Evolutionary conservation across 306 rosid genomes (phyloP).

Genomic region (Cicer judaicum): DNA sequence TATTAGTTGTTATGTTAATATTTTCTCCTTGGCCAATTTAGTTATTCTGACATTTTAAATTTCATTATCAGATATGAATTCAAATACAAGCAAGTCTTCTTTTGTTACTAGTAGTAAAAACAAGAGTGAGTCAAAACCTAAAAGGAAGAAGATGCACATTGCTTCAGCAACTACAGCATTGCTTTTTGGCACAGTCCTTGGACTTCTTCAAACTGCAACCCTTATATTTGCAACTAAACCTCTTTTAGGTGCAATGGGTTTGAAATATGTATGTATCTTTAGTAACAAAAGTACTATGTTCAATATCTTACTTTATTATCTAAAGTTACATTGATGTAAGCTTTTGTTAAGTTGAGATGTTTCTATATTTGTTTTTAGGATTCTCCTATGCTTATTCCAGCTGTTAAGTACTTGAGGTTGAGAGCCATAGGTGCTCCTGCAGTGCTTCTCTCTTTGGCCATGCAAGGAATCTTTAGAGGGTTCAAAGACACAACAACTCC

Average conservation of each 20-base stretch:
- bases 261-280: conserved; percentile 68
- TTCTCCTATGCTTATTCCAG: conserved; percentile 83
- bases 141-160: conserved; percentile 59
- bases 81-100: conserved; percentile 39
- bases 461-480: conserved; percentile 97
- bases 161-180: conserved; percentile 98
- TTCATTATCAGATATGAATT: conserved; percentile 49
- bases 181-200: conserved; percentile 79
- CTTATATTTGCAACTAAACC: conserved; percentile 74
- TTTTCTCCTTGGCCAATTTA: neutral
- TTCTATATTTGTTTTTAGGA: conserved; percentile 46
- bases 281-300: neutral
- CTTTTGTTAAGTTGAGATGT: neutral
- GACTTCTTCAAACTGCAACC: conserved; percentile 75
- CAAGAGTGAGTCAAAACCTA: conserved; percentile 46
- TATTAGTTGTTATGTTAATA: no score
- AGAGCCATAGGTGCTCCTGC: conserved; percentile 97
- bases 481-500: conserved; percentile 97
- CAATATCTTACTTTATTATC: neutral
- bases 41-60: conserved; percentile 27
- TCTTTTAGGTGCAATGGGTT: conserved; percentile 83
- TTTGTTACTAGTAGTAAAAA: conserved; percentile 26
- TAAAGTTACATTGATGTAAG: neutral
- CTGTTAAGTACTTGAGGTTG: conserved; percentile 74
- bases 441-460: conserved; percentile 96